Evolutionary conservation across 1,139 yeast species (phyloP).

Genomic region (Hemisphaericaspora xylofermentans): DNA sequence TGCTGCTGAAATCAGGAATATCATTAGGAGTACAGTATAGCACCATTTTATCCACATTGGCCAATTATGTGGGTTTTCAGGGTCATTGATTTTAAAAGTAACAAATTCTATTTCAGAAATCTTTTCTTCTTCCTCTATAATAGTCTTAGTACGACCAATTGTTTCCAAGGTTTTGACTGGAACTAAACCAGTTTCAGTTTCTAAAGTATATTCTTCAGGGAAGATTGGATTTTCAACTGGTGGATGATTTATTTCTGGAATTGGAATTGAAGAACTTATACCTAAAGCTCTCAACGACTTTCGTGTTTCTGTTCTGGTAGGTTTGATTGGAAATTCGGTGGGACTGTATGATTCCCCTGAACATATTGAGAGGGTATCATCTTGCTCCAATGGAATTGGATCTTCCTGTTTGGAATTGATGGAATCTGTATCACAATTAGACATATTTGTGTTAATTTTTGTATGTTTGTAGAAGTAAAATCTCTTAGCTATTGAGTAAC

Average conservation of each 20-base stretch:
- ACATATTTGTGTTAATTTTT: neutral
- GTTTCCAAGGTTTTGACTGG: constrained; percentile 70
- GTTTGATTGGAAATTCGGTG: neutral
- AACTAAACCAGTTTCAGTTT: constrained; percentile 84
- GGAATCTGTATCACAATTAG: neutral
- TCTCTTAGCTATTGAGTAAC: neutral
- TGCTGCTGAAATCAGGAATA: constrained; percentile 80
- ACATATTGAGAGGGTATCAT: neutral
- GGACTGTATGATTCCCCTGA: neutral
- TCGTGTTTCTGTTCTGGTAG: constrained; percentile 61
- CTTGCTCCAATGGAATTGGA: constrained; percentile 1
- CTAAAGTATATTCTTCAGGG: constrained; percentile 89
- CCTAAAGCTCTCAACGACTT: constrained; percentile 67
- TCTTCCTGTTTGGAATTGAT: neutral
- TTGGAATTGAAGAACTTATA: constrained; percentile 49
- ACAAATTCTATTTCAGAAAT: constrained; percentile 71
- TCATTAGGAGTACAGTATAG: constrained; percentile 64
- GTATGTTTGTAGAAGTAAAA: neutral
- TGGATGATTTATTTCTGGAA: constrained; percentile 62
- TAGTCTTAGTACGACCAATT: constrained; percentile 56
- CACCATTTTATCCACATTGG: constrained; percentile 54
- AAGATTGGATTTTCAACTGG: constrained; percentile 65
- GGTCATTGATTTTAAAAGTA: constrained; percentile 73
- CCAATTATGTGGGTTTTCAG: constrained; percentile 91
- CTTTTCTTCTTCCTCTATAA: constrained; percentile 19